Evolutionary conservation across 192 early-diverging fungal species (phyloP).

Genomic region (Coemansia sp.): DNA sequence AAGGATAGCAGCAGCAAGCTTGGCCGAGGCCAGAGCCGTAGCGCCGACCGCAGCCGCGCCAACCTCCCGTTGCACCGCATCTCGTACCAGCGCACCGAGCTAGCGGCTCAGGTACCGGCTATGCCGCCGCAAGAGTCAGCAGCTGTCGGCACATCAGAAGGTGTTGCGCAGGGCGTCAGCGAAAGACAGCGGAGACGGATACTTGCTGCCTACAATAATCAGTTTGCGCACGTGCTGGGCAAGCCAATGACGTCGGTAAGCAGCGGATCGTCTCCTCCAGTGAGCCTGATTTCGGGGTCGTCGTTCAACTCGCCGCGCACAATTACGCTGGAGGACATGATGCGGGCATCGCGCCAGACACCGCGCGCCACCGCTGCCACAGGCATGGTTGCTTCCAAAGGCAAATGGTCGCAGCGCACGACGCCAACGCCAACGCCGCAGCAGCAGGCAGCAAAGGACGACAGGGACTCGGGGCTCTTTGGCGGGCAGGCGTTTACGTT

Average conservation of each 20-base stretch:
- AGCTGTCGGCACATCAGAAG: too few species aligned
- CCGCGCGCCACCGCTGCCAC: slow-evolving; percentile 7
- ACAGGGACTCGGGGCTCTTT: slow-evolving; percentile 51
- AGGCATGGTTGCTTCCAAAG: not conserved
- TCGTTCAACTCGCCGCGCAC: slow-evolving; percentile 51
- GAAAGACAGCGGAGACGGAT: slow-evolving; percentile 37
- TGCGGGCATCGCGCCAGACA: slow-evolving; percentile 32
- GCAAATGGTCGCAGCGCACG: slow-evolving; percentile 45
- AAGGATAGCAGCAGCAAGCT: too few species aligned
- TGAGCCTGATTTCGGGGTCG: slow-evolving; percentile 31
- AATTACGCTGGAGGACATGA: slow-evolving; percentile 46
- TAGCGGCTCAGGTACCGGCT: not conserved
- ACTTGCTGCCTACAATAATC: slow-evolving; percentile 38
- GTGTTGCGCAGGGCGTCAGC: too few species aligned
- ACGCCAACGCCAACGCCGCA: slow-evolving; percentile 28
- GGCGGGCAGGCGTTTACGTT: slow-evolving; percentile 40
- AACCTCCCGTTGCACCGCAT: slow-evolving; percentile 16
- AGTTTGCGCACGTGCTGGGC: slow-evolving; percentile 41
- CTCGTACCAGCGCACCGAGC: slow-evolving; percentile 3
- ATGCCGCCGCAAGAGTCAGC: slow-evolving; percentile 8
- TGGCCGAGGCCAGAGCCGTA: slow-evolving; percentile 17
- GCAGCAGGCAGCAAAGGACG: slow-evolving; percentile 12
- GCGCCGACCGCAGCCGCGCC: slow-evolving; percentile 38
- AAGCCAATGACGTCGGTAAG: slow-evolving; percentile 11
- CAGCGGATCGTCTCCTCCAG: slow-evolving; percentile 23